phyloP scores from a whole-genome alignment of 1,284 basidiomycete genomes.

The Trichosporon ovoides region DNA sequence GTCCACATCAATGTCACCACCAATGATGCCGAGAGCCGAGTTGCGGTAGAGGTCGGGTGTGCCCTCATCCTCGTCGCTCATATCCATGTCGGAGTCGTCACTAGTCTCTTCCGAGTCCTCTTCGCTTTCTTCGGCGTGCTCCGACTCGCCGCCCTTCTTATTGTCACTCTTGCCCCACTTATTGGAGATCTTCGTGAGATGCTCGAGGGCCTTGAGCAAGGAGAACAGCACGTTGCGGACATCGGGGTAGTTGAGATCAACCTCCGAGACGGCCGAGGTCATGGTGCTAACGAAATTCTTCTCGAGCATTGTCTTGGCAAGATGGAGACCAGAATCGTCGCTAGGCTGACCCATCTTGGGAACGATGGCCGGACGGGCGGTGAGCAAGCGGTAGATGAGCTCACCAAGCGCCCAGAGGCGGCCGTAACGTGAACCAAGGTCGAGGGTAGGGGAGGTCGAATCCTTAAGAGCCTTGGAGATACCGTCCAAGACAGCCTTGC shows the following conservation, averaged over 20 bases:
- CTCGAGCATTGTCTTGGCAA: conserved; percentile 97
- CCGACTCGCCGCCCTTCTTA: conserved; percentile 51
- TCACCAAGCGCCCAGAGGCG: conserved; percentile 82
- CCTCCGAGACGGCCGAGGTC: conserved; percentile 82
- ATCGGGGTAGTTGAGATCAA: conserved; percentile 93
- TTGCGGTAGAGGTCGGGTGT: conserved; percentile 86
- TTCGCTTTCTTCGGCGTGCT: conserved; percentile 50
- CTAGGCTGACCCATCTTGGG: conserved; percentile 20
- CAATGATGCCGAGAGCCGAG: conserved; percentile 90
- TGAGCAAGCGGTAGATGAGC: conserved; percentile 80
- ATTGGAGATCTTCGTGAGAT: conserved; percentile 89
- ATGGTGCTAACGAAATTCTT: conserved; percentile 90
- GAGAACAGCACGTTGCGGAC: conserved; percentile 77
- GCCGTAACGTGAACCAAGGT: conserved; percentile 75
- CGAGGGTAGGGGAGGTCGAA: conserved; percentile 56
- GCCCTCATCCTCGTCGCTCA: conserved; percentile 60
- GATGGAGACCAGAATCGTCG: conserved; percentile 51
- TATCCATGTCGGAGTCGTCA: conserved; percentile 51
- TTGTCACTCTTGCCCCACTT: conserved; percentile 87
- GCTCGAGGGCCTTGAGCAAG: conserved; percentile 82
- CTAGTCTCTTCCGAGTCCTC: conserved; percentile 28
- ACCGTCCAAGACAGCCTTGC: conserved; percentile 85
- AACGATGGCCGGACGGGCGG: conserved; percentile 62
- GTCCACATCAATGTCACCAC: conserved; percentile 54
- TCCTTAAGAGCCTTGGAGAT: conserved; percentile 86